Base-by-base conservation (phyloP, 768 basidiomycete genomes). In the Mycena indigotica region DNA sequence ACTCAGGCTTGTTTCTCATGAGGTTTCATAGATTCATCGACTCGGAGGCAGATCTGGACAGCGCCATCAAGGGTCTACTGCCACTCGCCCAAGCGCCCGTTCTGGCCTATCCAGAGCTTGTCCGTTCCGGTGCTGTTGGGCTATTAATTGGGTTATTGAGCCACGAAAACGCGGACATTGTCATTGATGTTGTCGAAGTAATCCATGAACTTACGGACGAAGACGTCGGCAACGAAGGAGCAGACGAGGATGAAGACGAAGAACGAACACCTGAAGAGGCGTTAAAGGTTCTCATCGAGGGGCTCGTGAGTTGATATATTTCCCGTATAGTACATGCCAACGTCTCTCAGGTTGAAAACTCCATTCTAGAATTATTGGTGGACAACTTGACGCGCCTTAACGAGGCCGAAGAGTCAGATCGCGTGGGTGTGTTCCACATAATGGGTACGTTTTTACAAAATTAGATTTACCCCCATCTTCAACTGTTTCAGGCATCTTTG, bases 111-210 rank as follows among this genome's bases (percentile, higher is more conserved):
- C 89, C 94, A 23, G 95, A 98, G 69, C 80, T 98, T 50, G 83
- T 95, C 54, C 84, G 84, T 40, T 87, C 89, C 4, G 91, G 89
- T 29, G 77, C 86, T 17, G 75, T 94, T 16, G 69, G 79, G 28
- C 76, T 87, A 25, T 80, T 98, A 48, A 82, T 91, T 55, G 94
- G 91, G 28, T 82, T 99, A 48, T 84, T 99, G 55, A 91, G 86
- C 55, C 95, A 99, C 69, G 97, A 99, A 72, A 99, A 99, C 70
- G 82, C 88, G 46, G 97, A 99, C 73, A 98, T 99, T 58, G 91
- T 91, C n/a, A 91, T 98, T 53, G 95, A 97, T 63, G 89, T 93
- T 28, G 87, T 98, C 30, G 92, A 95, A 68, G 82, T 96, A 19
- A 78, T 99, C 4, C 88, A 94, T 65, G 97, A 99, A 72, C 80